Evolutionary conservation across 176 grass and related monocot genomes (phyloP).

Genomic region (bread wheat (Triticum aestivum)): IWGSC_CS_RefSeq_v2.1 NC_057812.1:714335566-714336065

Average conservation of each 20-base stretch:
- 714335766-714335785: background rate
- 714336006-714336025: background rate
- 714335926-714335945: slow-evolving; percentile 64
- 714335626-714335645: background rate
- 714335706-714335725: background rate
- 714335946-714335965: slow-evolving; percentile 80
- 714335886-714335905: slow-evolving; percentile 41
- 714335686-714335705: background rate
- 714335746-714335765: background rate
- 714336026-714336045: background rate
- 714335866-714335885: slow-evolving; percentile 73
- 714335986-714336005: background rate
- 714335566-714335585: background rate
- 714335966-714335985: slow-evolving; percentile 44
- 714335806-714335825: background rate
- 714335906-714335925: slow-evolving; percentile 29
- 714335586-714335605: slow-evolving; percentile 18
- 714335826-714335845: too few species aligned
- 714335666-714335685: background rate
- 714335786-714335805: background rate
- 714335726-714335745: background rate
- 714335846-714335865: slow-evolving; percentile 21
- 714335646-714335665: background rate
- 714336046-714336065: too few species aligned
- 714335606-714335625: background rate